phyloP scores from a whole-genome alignment of 768 basidiomycete genomes.

The Rossbeevera mucosa region DNA sequence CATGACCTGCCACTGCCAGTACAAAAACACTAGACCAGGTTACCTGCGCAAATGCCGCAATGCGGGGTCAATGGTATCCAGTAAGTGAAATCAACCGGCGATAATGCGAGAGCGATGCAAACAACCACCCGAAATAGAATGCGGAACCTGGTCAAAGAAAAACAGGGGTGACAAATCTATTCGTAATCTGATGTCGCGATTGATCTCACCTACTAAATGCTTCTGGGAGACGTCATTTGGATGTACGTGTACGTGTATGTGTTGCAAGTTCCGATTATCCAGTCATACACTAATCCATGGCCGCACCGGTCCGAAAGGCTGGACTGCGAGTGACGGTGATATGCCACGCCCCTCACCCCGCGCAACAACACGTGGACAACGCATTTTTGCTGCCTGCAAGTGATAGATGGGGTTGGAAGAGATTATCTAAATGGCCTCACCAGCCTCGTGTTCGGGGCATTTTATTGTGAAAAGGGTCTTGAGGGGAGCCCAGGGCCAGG shows the following conservation, averaged over 20 bases:
- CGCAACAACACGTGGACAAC: slow-evolving; percentile 19
- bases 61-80: not conserved
- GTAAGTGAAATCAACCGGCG: not conserved
- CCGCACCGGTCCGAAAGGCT: slow-evolving; percentile 6
- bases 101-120: not conserved
- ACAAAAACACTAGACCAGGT: too few species aligned
- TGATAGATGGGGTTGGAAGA: slow-evolving; percentile 14
- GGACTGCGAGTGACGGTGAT: not conserved
- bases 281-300: slow-evolving; percentile 5
- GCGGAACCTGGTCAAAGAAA: not conserved
- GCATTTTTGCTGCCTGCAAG: slow-evolving; percentile 16
- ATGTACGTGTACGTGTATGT: not conserved
- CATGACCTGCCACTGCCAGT: too few species aligned
- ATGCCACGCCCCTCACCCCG: slow-evolving; percentile 5
- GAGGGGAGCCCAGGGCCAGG: slow-evolving; percentile 2
- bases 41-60: too few species aligned
- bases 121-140: not conserved
- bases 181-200: not conserved
- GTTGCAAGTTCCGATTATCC: not conserved
- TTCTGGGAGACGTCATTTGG: not conserved
- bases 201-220: not conserved
- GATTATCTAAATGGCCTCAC: slow-evolving; percentile 26
- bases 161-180: not conserved
- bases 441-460: slow-evolving; percentile 26
- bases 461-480: slow-evolving; percentile 13